Conservation (phyloP, 352 stramenopile genomes). For the Globisporangium acanthophoron region DNA sequence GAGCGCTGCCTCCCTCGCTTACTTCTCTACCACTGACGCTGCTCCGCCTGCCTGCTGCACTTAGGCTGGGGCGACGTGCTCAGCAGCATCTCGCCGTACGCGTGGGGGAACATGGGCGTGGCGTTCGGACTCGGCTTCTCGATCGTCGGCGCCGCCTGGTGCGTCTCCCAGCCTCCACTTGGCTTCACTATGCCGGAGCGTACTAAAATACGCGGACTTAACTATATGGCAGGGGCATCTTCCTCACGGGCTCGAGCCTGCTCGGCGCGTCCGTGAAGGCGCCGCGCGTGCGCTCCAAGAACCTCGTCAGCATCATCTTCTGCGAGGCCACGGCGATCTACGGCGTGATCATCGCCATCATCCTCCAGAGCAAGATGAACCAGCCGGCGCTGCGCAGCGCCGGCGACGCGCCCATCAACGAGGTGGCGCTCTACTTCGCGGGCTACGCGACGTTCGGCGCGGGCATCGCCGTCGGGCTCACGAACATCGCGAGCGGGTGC, state of each 20-base stretch:
- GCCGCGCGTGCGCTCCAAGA: conserved; percentile 98
- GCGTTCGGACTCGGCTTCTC: conserved; percentile 95
- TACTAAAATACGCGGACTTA: not conserved
- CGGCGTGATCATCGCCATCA: conserved; percentile 99
- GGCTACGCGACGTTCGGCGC: conserved; percentile 98
- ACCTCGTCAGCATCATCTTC: conserved; percentile 99
- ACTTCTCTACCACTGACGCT: not conserved
- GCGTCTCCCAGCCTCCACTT: conserved; percentile 7
- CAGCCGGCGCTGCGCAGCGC: conserved; percentile 54
- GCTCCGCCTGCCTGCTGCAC: too few species aligned
- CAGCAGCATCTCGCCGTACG: conserved; percentile 98
- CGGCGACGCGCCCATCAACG: conserved; percentile 66
- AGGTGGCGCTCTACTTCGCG: conserved; percentile 91
- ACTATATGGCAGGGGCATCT: conserved; percentile 69
- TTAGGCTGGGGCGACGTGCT: conserved; percentile 93
- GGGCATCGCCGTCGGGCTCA: conserved; percentile 96
- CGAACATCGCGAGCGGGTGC: conserved; percentile 95
- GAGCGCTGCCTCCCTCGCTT: not conserved
- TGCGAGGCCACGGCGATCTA: conserved; percentile 99
- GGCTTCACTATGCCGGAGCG: not conserved
- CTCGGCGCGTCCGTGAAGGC: conserved; percentile 98
- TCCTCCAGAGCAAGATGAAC: conserved; percentile 97
- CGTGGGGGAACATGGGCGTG: conserved; percentile 97
- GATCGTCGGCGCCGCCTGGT: conserved; percentile 96
- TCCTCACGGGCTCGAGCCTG: conserved; percentile 93